These are phyloP conservation scores for Dalbergia oliveri DNA, from an alignment of 306 rosid genomes.

Conservation along the genomic window DNA sequence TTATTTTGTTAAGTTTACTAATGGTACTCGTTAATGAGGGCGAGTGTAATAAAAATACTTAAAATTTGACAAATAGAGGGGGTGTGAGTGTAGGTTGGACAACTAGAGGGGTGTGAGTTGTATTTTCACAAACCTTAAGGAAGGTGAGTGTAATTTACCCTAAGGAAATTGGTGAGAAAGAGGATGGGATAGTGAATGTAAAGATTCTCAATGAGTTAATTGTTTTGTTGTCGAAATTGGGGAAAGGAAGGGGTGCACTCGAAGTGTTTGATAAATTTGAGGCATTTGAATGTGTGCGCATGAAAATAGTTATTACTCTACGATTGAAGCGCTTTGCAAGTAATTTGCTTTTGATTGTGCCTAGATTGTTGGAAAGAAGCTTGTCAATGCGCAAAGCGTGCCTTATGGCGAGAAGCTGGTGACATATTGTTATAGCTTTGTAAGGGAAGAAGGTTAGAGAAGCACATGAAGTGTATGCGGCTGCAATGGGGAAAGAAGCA, in stretches of 20 bases:
- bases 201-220: conserved; percentile 64
- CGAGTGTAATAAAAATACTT: no score
- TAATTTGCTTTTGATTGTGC: conserved; percentile 64
- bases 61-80: no score
- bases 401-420: conserved; percentile 70
- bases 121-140: no score
- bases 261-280: conserved; percentile 67
- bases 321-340: conserved; percentile 72
- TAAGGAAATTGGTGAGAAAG: conserved; percentile 62
- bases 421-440: conserved; percentile 73
- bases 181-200: conserved; percentile 47
- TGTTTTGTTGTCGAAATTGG: conserved; percentile 62
- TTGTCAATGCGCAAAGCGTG: conserved; percentile 60
- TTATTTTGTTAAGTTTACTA: no score
- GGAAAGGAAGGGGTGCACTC: conserved; percentile 76
- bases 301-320: conserved; percentile 67
- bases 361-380: conserved; percentile 60
- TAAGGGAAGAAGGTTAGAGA: conserved; percentile 64
- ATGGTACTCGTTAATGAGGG: no score
- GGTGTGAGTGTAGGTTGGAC: no score
- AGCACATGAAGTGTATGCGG: conserved; percentile 62
- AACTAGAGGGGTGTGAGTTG: no score
- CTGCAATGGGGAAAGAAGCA: conserved; percentile 53
- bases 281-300: conserved; percentile 61
- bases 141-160: no score